Evolutionary conservation across 768 basidiomycete species (phyloP), one percentile per base, ranked within the genome.

Genomic region (Xerocomellus dryophilus): DNA sequence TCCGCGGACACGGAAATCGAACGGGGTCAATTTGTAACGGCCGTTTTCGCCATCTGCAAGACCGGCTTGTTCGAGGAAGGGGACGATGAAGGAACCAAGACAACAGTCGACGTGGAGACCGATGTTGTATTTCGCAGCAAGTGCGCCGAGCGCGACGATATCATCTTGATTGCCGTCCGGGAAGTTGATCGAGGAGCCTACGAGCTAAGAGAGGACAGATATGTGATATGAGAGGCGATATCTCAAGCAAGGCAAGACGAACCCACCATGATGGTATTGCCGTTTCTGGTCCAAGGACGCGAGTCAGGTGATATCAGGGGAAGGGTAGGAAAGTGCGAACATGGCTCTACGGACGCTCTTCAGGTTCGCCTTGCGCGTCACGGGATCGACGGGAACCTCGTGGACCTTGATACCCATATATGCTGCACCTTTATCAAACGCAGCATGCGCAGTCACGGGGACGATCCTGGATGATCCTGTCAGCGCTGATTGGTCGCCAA

Each of bases 41-140:
- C 83, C 83, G 38, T 75, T 71, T 56, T 79, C 75, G 2, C 84
- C 84, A 7, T 73, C 73, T 0, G 88, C 75, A 50, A 90, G 81
- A 4, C 90, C 90, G 14, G 88, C 81, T 57, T 81, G 74, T 63
- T 93, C 89, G 44, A 99, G 78, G 79, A 91, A 99, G 0, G 96
- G 94, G 56, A 98, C 81, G 59, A 98, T 88, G 72, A 98, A 97
- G 45, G 88, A 89, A 3, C 94, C 95, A 10, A 98, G 77, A 68
- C 95, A 98, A 67, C 93, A 95, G 62, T 97, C 95, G 54, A 98
- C 94, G 66, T 97, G 96, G 23, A 98, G 71, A 7, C 94, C 93
- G 51, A 95, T 77, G 17, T 88, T 86, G 67, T 94, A 71, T 59
- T 74, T 77, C 51, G 79, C 71, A 0, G 96, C 95, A 15, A 99